Evolutionary conservation across 2,329 filamentous ascomycete genomes (phyloP), one percentile per base, ranked within the genome.

Genomic region (Simplicillium sp.): DNA sequence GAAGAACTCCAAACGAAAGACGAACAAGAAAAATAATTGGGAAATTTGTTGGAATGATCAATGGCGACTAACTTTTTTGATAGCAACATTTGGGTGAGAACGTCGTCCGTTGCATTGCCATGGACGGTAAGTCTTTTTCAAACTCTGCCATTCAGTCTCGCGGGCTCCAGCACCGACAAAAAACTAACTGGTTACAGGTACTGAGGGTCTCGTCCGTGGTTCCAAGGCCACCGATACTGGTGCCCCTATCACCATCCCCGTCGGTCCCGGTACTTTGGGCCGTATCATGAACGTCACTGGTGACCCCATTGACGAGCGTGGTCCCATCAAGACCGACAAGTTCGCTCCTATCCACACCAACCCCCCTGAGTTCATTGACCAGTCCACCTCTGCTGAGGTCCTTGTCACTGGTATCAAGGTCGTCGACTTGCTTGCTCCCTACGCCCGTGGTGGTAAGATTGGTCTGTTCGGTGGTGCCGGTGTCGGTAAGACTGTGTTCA

Each of bases 401-500:
- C 82, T 98, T 57, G 86, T 94, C 60, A 98, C 92, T 56, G 92
- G 92, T 83, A 98, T 98, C 82, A 98, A 98, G 85, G 92, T 98
- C 69, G 92, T 98, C 73, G 92, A 98, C 70, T 80, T 98, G 55
- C 82, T 98, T 62, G 92, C 92, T 60, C 92, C 92, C 61, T 98
- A 98, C 72, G 92, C 92, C 67, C 92, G 92, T 94, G 92, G 92
- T 87, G 92, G 92, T 82, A 98, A 98, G 85, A 98, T 98, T 80
- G 92, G 92, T 87, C 88, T 98, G 58, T 98, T 98, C 76, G 92
- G 92, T 75, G 92, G 92, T 90, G 92, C 92, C 61, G 92, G 92
- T 94, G 92, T 98, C 79, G 92, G 92, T 72, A 98, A 98, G 85
- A 98, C 92, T 68, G 92, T 98, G 67, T 98, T 97, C 80, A 98